phyloP scores from a whole-genome alignment of 1,284 basidiomycete species.

The Irpex sp. region DNA sequence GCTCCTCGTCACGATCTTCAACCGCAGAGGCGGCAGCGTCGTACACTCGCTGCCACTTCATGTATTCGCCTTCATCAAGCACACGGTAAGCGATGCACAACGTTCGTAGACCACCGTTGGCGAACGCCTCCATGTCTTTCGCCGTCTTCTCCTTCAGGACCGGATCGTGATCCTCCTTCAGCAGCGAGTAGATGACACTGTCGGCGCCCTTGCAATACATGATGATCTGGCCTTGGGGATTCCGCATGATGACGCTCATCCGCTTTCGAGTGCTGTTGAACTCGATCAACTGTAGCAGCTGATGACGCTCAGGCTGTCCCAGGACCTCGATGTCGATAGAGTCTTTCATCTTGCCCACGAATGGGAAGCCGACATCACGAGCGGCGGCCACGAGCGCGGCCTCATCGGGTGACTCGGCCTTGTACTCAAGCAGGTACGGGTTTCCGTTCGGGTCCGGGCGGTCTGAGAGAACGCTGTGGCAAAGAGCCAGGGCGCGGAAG shows the following conservation, averaged over 20 bases:
- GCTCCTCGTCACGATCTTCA: slow-evolving; percentile 83
- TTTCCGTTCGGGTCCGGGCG: slow-evolving; percentile 59
- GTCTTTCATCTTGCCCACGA: slow-evolving; percentile 75
- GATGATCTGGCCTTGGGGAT: slow-evolving; percentile 77
- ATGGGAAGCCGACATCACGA: slow-evolving; percentile 91
- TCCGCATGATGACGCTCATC: slow-evolving; percentile 88
- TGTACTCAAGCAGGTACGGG: slow-evolving; percentile 81
- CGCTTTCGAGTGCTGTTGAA: slow-evolving; percentile 93
- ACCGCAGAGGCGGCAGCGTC: slow-evolving; percentile 78
- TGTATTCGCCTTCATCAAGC: slow-evolving; percentile 81
- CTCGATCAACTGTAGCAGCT: slow-evolving; percentile 79
- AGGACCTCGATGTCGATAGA: slow-evolving; percentile 87
- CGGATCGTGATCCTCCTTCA: slow-evolving; percentile 73
- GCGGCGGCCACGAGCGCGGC: slow-evolving; percentile 91
- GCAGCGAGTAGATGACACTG: slow-evolving; percentile 87
- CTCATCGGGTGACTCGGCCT: slow-evolving; percentile 95
- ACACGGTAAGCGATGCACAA: slow-evolving; percentile 86
- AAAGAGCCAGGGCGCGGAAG: slow-evolving; percentile 88
- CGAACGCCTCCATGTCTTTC: slow-evolving; percentile 90
- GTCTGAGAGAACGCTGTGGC: slow-evolving; percentile 88
- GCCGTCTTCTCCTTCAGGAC: slow-evolving; percentile 74
- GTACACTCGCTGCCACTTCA: slow-evolving; percentile 77
- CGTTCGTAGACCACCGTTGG: slow-evolving; percentile 90
- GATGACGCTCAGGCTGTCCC: slow-evolving; percentile 84
- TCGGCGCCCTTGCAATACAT: slow-evolving; percentile 98